These are phyloP conservation scores for Aspergillus costaricaensis DNA, from an alignment of 2,329 filamentous ascomycete species.

Conservation along the genomic window DNA sequence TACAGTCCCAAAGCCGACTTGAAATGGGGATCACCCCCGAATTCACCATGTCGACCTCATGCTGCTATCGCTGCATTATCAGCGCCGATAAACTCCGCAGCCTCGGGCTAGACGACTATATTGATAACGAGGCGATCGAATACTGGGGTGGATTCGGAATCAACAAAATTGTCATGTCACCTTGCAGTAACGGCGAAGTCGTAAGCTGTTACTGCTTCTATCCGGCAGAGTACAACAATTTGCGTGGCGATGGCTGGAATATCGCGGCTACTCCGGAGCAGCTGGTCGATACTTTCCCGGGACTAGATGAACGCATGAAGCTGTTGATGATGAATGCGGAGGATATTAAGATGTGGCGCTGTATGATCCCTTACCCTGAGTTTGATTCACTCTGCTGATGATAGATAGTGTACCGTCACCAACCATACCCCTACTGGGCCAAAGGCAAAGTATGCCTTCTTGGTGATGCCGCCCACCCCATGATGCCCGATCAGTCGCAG, in stretches of 20 bases:
- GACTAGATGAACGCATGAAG: constrained; percentile 25
- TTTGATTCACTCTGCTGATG: neutral
- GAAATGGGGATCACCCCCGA: constrained; percentile 34
- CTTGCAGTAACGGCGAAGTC: constrained; percentile 41
- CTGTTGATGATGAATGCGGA: constrained; percentile 25
- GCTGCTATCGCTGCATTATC: constrained; percentile 36
- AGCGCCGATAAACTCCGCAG: constrained; percentile 25
- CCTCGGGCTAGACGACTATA: constrained; percentile 34
- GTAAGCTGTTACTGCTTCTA: constrained; percentile 46
- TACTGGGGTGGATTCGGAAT: constrained; percentile 42
- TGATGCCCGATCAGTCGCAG: constrained; percentile 37
- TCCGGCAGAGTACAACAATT: constrained; percentile 23
- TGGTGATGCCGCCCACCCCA: constrained; percentile 38
- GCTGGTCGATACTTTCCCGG: constrained; percentile 26
- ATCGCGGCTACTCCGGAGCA: constrained; percentile 24
- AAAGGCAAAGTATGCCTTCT: constrained; percentile 31
- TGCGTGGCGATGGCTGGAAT: constrained; percentile 29
- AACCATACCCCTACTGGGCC: constrained; percentile 33
- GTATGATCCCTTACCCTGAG: constrained; percentile 10
- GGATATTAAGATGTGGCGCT: constrained; percentile 31
- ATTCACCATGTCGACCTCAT: constrained; percentile 39
- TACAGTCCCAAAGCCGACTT: constrained; percentile 23
- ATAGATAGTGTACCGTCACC: constrained; percentile 26
- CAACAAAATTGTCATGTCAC: constrained; percentile 45
- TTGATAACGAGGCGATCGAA: constrained; percentile 33